Evolutionary conservation across 164 flowering plant species (phyloP).

Genomic region (Malania oleifera): DNA sequence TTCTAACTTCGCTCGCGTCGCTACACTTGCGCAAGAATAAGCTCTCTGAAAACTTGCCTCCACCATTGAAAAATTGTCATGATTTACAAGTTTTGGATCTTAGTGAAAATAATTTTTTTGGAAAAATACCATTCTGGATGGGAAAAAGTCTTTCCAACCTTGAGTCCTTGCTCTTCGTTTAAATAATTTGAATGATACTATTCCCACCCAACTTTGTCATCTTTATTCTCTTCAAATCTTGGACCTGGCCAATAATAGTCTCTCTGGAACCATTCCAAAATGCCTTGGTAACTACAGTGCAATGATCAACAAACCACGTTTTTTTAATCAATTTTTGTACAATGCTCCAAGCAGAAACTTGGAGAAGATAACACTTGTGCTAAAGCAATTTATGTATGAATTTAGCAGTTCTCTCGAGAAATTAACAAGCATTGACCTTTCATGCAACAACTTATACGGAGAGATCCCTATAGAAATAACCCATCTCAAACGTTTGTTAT

Average conservation of each 20-base stretch:
- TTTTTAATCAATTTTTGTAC: no score
- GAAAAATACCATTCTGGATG: conserved; percentile 20
- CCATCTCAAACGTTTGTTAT: not conserved
- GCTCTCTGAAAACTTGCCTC: conserved; percentile 5
- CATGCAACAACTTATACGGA: conserved; percentile 4
- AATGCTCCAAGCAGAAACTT: no score
- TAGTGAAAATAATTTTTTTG: not conserved
- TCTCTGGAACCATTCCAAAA: conserved; percentile 27
- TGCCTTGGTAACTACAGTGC: conserved; percentile 24
- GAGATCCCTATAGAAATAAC: conserved; percentile 2
- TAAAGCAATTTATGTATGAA: conserved; percentile 15
- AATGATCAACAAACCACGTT: conserved; percentile 5
- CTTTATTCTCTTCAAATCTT: conserved; percentile 21
- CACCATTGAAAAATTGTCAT: not conserved
- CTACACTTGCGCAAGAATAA: conserved; percentile 13
- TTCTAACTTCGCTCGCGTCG: not conserved
- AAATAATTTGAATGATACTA: conserved; percentile 23
- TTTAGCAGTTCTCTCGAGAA: not conserved
- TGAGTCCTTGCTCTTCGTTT: conserved; percentile 16
- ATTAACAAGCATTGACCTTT: conserved; percentile 12
- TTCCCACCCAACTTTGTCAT: conserved; percentile 23
- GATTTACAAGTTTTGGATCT: not conserved
- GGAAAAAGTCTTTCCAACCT: conserved; percentile 7
- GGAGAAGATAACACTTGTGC: not conserved
- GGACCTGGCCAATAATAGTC: conserved; percentile 28